A percentile compares a stretch with the other conserved stretches of the same genome.
These are phyloP conservation scores for Lentinula detonsa DNA, from an alignment of 768 basidiomycete species.

Conservation along the genomic window DNA sequence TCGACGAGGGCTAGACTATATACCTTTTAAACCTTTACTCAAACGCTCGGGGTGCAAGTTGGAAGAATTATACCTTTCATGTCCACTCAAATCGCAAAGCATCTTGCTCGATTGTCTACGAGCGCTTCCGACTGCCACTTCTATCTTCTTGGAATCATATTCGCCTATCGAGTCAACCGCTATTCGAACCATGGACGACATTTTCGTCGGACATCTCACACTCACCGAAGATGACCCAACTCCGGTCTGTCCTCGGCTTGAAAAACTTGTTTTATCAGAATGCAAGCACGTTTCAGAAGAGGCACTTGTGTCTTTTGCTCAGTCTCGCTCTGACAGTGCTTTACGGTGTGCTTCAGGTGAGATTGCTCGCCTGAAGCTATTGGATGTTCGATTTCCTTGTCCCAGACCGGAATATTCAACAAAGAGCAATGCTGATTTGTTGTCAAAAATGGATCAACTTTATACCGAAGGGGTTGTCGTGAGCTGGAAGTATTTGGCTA, in stretches of 20 bases:
- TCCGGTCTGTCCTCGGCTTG: conserved; percentile 1
- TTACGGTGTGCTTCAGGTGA: neutral
- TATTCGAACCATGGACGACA: neutral
- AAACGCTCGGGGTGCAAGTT: neutral
- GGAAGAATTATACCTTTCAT: neutral
- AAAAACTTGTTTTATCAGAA: neutral
- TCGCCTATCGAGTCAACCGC: neutral
- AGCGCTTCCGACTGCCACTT: neutral
- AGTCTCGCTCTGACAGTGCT: neutral
- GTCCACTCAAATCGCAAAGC: neutral
- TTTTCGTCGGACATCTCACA: neutral
- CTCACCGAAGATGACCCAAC: neutral
- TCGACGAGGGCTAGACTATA: neutral
- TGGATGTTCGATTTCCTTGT: neutral
- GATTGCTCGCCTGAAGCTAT: neutral
- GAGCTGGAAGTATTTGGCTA: neutral
- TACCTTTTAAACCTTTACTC: conserved; percentile 1
- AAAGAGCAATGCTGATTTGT: neutral
- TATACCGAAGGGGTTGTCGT: neutral
- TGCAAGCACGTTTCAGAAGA: neutral
- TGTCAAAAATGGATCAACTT: neutral
- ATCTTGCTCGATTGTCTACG: neutral
- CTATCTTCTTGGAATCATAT: neutral
- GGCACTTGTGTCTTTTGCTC: neutral
- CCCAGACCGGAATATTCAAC: neutral